Conservation (phyloP, 305 asterid species). For the Solanum hybrid region DNA sequence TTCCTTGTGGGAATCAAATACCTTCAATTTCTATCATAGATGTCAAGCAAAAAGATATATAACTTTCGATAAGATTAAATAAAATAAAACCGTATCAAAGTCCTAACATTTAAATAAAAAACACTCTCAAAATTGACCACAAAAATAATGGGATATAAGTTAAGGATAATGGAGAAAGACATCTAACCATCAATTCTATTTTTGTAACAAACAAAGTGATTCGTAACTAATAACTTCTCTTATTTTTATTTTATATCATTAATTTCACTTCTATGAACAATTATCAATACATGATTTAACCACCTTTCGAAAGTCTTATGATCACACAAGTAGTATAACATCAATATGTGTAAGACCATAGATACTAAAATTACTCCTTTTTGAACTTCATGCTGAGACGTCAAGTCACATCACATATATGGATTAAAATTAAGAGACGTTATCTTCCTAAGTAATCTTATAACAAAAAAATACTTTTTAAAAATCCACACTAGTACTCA, state of each 20-base stretch:
- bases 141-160: not conserved
- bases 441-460: not conserved
- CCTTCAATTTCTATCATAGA: rapidly evolving
- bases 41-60: rapidly evolving
- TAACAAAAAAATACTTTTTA: too few relatives aligned
- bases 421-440: too few relatives aligned
- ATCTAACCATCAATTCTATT: not conserved
- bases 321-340: not conserved
- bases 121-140: not conserved
- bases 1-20: not conserved
- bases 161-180: not conserved
- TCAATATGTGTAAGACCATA: too few relatives aligned
- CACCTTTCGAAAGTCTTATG: not conserved
- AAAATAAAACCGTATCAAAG: not conserved
- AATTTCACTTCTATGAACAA: not conserved
- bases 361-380: too few relatives aligned
- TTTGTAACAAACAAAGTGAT: not conserved
- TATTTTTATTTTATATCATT: not conserved
- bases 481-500: not conserved
- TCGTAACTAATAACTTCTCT: not conserved
- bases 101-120: not conserved
- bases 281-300: not conserved
- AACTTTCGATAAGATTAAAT: not conserved
- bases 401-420: not conserved
- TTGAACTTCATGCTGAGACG: not conserved